Evolutionary conservation across 495 filamentous ascomycete genomes (phyloP).

Genomic region (Lophiostoma macrostomum): DNA sequence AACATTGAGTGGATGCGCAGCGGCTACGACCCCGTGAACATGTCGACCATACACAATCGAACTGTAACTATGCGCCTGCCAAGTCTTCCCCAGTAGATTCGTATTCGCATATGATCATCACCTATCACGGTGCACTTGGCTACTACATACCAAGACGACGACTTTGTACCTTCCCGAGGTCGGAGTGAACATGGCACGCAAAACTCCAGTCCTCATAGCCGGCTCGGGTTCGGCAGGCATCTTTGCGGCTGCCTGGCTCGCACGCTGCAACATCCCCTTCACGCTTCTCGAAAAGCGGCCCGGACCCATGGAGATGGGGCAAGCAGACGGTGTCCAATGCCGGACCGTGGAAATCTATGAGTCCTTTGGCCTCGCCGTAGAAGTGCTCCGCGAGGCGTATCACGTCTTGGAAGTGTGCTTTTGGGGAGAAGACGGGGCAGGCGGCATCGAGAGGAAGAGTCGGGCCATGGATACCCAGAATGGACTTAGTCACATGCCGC

Average conservation of each 20-base stretch:
- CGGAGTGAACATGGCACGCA: too few species aligned
- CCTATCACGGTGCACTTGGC: too few species aligned
- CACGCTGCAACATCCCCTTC: slow-evolving; percentile 58
- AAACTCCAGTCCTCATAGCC: slow-evolving; percentile 58
- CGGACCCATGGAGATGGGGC: slow-evolving; percentile 63
- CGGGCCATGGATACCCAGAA: slow-evolving; percentile 59
- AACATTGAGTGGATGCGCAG: too few species aligned
- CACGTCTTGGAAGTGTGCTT: slow-evolving; percentile 61
- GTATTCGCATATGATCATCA: too few species aligned
- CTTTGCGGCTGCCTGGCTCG: slow-evolving; percentile 65
- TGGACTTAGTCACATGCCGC: slow-evolving; percentile 64
- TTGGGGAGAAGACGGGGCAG: slow-evolving; percentile 38
- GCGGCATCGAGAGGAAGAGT: slow-evolving; percentile 52
- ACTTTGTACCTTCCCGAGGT: too few species aligned
- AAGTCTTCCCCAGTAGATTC: too few species aligned
- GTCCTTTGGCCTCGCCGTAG: slow-evolving; percentile 68
- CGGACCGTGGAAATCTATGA: slow-evolving; percentile 81
- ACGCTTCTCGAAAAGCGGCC: slow-evolving; percentile 61
- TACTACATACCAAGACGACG: too few species aligned
- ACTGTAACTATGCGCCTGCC: too few species aligned
- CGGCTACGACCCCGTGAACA: too few species aligned
- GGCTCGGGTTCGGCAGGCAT: slow-evolving; percentile 69
- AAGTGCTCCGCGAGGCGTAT: slow-evolving; percentile 67
- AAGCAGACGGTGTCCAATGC: slow-evolving; percentile 78
- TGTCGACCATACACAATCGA: too few species aligned